Base-by-base conservation (phyloP, 1,284 basidiomycete species). In the Papiliotrema flavescens region DNA sequence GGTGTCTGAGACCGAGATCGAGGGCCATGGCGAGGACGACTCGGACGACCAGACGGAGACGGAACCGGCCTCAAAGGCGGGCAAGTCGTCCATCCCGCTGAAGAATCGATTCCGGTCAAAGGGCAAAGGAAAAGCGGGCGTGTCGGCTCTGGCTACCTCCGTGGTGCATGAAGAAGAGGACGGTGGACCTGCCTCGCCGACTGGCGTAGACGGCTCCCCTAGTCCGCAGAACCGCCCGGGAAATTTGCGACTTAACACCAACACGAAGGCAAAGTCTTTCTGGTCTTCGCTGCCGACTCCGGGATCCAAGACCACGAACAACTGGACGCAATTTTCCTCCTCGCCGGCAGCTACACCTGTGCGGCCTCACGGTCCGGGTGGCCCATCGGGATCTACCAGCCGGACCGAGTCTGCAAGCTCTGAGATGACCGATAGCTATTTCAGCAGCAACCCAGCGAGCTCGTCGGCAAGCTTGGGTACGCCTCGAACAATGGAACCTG, bases 231-330 rank as follows among this genome's bases (percentile, higher is more conserved):
- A 24, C 26, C 19, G 26, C 15, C 20, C n/a, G 17, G 2, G 11
- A 22, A 35, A 49, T 49, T 11, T 24, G 19, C 17, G 22, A 5
- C 11, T 26, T 20, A 40, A 23, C 15, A 48, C 49, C 28, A 50
- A 51, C 24, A 46, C 57, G 19, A 53, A 47, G 34, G 59, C 56
- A 24, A 60, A 55, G 46, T 61, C 64, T 0, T 56, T 60, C 15
- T 73, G 66, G 66, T 55, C 28, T 32, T 32, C 64, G 2, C 53
- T 68, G 7, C 53, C 55, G 8, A 69, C 65, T 2, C 67, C 67
- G 0, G 60, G 54, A 4, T 52, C 54, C 32, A 59, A 66, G 32
- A 39, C 47, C 41, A 52, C 39, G n/a, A 36, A 28, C 9, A 41
- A 32, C 2, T 69, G 67, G 67, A 61, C 63, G 11, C 50, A 51